A percentile compares a stretch with the other conserved stretches of the same genome.
Evolutionary conservation across 75 land plant species (phyloP).

Genomic region (Azolla pinnata): DNA sequence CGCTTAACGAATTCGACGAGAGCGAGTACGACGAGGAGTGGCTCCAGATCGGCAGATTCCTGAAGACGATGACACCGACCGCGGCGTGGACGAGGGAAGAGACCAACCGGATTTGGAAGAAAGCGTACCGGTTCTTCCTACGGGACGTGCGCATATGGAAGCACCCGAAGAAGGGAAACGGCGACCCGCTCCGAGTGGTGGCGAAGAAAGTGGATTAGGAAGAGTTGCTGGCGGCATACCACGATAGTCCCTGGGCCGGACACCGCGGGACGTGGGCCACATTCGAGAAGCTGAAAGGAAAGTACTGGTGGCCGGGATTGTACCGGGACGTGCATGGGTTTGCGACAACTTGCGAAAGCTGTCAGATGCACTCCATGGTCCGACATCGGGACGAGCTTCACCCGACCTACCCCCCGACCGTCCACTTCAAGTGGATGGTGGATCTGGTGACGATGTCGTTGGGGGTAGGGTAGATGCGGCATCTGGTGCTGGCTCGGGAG

Average conservation of each 20-base stretch:
- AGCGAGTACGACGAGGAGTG: neutral
- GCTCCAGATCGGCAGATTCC: neutral
- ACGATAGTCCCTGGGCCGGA: neutral
- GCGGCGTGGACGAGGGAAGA: neutral
- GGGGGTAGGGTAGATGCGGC: neutral
- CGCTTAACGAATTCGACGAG: neutral
- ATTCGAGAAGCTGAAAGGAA: neutral
- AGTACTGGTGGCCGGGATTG: constrained; percentile 1
- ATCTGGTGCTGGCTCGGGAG: neutral
- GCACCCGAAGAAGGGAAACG: neutral
- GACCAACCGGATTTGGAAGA: neutral
- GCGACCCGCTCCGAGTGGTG: neutral
- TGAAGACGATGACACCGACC: neutral
- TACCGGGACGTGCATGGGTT: neutral
- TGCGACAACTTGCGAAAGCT: neutral
- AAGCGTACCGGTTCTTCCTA: neutral
- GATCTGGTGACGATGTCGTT: neutral
- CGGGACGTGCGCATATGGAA: neutral
- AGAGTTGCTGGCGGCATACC: neutral
- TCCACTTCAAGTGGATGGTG: neutral
- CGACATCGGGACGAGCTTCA: constrained; percentile 2
- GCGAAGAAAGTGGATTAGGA: neutral
- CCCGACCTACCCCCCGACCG: neutral
- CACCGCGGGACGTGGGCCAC: neutral
- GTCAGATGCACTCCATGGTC: neutral